Base-by-base conservation (phyloP, 306 rosid genomes). In the Trichosanthes cucumerina region DNA sequence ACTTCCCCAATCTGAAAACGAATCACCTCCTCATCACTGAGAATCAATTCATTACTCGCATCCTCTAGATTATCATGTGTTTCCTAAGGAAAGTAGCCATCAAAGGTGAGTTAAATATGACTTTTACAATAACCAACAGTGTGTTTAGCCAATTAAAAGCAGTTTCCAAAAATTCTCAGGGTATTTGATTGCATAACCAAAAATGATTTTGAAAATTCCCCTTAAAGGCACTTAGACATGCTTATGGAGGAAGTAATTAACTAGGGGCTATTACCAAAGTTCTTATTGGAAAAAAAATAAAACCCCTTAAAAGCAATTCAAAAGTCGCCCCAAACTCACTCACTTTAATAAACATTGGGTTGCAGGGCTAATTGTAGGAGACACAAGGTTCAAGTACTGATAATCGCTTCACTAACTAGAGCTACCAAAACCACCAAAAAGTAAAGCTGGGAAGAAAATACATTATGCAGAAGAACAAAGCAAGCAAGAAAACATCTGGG, bases 1-100 rank as follows among this genome's bases (percentile, higher is more conserved):
- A 95, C 91, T 84, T 92, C 97, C 63, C 98, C 97, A 33, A 92
- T 86, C 82, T 95, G 97, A 87, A 91, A 92, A 28, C 97, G 88
- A 80, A 92, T 89, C 41, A 87, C 85, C 43, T 95, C 98, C 81
- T 95, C 98, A 36, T 95, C 98, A 18, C 92, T 85, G 77, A 95
- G 96, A 87, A 95, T 89, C 92, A 95, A 80, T 85, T 95, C 98
- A 38, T 87, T 87, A 89, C 95, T 78, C 0, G 98, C 97, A 83
- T 94, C 97, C 82, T 95, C 98, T 46, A 92, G 87, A 87, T 90
- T 94, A 4, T 95, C 96, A 74, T 88, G 88, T 54, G 93, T 71
- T 85, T 95, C 97, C 98, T 92, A 79, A 18, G 9, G 39, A 57
- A 76, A 56, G 33, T 11, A 36, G 24, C 53, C 16, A 13, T 34